These are phyloP conservation scores for Massarina eburnea DNA, from an alignment of 2,329 filamentous ascomycete genomes.

Conservation along the genomic window DNA sequence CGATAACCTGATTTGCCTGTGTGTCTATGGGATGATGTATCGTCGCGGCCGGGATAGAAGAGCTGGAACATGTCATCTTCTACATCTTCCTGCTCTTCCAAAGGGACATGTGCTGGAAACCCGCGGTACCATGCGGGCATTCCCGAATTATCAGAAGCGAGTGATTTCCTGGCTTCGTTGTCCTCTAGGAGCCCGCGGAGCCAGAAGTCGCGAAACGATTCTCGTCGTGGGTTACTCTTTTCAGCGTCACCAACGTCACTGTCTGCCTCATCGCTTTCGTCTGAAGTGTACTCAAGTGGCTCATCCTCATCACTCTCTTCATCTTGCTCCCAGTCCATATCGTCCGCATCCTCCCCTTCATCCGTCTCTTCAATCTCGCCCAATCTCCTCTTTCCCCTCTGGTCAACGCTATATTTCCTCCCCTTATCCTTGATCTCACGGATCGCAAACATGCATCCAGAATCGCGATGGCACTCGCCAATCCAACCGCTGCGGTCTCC, in stretches of 20 bases:
- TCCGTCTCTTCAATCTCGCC: neutral
- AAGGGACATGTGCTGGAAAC: too few species aligned
- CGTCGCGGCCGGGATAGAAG: constrained; percentile 1
- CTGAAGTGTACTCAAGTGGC: constrained; percentile 3
- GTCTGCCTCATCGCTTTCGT: constrained; percentile 2
- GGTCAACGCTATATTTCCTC: neutral
- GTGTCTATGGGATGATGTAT: neutral
- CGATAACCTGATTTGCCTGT: neutral
- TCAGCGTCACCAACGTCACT: neutral
- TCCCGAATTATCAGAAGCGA: too few species aligned
- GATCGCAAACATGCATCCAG: constrained; percentile 3
- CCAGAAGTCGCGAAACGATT: too few species aligned
- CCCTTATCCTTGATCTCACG: neutral
- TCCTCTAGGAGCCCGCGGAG: too few species aligned
- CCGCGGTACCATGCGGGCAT: too few species aligned
- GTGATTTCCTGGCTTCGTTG: too few species aligned
- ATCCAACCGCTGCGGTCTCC: neutral
- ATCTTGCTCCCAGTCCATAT: too few species aligned
- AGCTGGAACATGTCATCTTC: constrained; percentile 5
- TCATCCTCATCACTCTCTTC: constrained; percentile 1
- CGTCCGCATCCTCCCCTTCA: constrained; percentile 3
- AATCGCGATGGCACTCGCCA: neutral
- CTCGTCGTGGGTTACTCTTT: too few species aligned
- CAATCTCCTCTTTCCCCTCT: neutral
- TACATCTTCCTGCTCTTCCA: neutral